These are phyloP conservation scores for Raphanus raphanistrum DNA, from an alignment of 345 rosid species.

Conservation along the genomic window DNA sequence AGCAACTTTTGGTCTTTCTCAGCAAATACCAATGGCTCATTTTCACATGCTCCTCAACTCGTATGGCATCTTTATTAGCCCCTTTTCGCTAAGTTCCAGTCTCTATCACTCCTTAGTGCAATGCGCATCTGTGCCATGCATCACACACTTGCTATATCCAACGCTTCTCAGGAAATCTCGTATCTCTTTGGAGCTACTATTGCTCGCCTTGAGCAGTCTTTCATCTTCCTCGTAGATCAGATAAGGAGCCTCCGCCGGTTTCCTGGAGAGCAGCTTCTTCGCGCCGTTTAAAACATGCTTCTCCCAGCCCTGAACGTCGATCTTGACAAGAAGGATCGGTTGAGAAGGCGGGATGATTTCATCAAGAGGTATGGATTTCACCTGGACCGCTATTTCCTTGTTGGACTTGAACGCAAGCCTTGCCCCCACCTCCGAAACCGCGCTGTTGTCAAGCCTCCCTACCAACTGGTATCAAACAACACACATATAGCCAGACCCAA, in stretches of 20 bases:
- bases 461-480: conserved; percentile 59
- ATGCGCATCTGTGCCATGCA: conserved; percentile 78
- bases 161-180: background rate
- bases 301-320: conserved; percentile 99
- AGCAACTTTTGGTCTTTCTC: background rate
- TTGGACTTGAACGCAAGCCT: conserved; percentile 92
- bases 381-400: conserved; percentile 86
- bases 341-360: conserved; percentile 62
- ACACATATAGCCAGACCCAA: background rate
- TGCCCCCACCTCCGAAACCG: conserved; percentile 88
- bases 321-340: conserved; percentile 67
- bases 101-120: conserved; percentile 29
- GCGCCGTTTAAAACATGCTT: conserved; percentile 91
- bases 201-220: conserved; percentile 80
- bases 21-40: conserved; percentile 1
- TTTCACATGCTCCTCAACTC: conserved; percentile 7
- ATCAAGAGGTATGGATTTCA: conserved; percentile 80
- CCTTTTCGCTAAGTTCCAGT: background rate
- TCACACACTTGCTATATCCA: conserved; percentile 9
- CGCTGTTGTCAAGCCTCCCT: conserved; percentile 97
- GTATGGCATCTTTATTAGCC: conserved; percentile 5
- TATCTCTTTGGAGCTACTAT: conserved; percentile 53
- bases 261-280: conserved; percentile 65
- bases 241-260: conserved; percentile 77
- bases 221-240: conserved; percentile 94